Base-by-base conservation (phyloP, 805 yeast species). In the Danielozyma ontarioensis region DNA sequence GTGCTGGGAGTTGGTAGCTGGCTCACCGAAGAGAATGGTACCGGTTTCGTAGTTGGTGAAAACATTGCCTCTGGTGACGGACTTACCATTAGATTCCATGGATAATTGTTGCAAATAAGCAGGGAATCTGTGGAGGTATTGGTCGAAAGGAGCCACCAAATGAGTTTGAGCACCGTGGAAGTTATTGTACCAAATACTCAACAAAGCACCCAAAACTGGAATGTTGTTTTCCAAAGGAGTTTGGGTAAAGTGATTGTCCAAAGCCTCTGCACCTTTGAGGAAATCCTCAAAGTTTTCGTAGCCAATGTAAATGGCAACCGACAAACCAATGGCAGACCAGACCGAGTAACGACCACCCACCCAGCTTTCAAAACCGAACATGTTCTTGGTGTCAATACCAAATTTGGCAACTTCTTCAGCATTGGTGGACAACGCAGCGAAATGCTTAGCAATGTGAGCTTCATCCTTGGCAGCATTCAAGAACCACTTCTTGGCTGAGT, bases 271-370 rank as follows among this genome's bases (percentile, higher is more conserved):
- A 71, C 99, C 99, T 66, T 82, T 84, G 55, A 93, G 74, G 77
- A 93, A 87, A 40, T 75, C 75, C 44, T 85, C 90, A 55, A 93
- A 93, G 76, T 88, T 85, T 45, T 93, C 97, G 63, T 60, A 93
- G 46, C 99, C 99, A 61, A 93, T 82, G 78, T 83, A 93, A 50
- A 93, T 68, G 51, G 95, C 95, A 44, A 93, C 90, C 18, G 96
- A 85, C 51, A 93, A 78, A 42, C 99, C 99, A 62, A 93, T 93
- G 44, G 98, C 94, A 27, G 96, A 85, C 99, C 99, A 93, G 42
- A 93, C 98, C n/a, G 98, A 93, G 80, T 93, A 93, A 68, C 99
- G 83, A 59, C 99, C 99, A 57, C 99, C 99, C 45, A 93, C 99
- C 98, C 98, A 93, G 69, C 71, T 82, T 64, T 89, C 96, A 55